These are phyloP conservation scores for Gynochthodes officinalis DNA, from an alignment of 257 asterid species.

Conservation along the genomic window DNA sequence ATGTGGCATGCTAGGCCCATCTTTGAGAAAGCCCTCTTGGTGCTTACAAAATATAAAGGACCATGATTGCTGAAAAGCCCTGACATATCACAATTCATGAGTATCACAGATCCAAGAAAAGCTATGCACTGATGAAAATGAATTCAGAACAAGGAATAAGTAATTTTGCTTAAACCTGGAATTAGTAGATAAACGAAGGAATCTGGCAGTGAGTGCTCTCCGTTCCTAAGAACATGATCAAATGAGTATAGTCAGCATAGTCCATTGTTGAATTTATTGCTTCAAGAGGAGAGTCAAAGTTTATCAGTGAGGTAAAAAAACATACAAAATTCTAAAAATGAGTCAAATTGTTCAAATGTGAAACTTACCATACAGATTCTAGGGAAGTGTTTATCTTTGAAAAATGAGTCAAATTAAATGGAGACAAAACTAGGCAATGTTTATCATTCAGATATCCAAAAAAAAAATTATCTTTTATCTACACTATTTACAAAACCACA, in stretches of 20 bases:
- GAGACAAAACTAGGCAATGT: conserved; percentile 3
- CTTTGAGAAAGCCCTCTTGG: conserved; percentile 78
- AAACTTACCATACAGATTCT: neutral
- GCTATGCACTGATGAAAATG: neutral
- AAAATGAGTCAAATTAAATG: neutral
- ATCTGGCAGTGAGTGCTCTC: conserved; percentile 75
- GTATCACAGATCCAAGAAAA: conserved; percentile 18
- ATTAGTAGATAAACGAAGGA: conserved; percentile 82
- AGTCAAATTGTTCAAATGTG: neutral
- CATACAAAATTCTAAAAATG: neutral
- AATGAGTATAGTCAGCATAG: conserved; percentile 1
- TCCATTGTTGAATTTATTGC: neutral
- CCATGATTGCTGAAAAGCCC: conserved; percentile 96
- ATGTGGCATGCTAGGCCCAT: conserved; percentile 94
- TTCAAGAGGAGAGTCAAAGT: neutral
- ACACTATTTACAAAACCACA: neutral
- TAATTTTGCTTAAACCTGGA: conserved; percentile 55
- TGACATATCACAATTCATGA: conserved; percentile 24
- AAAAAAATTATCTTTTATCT: neutral
- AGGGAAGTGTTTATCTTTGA: neutral
- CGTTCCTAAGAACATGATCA: conserved; percentile 50
- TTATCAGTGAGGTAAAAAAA: neutral
- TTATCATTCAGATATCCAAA: neutral
- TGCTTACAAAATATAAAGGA: conserved; percentile 77
- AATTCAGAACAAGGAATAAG: conserved; percentile 12